These are phyloP conservation scores for Juglanconis juglandina DNA, from an alignment of 2,329 filamentous ascomycete genomes.

Conservation along the genomic window DNA sequence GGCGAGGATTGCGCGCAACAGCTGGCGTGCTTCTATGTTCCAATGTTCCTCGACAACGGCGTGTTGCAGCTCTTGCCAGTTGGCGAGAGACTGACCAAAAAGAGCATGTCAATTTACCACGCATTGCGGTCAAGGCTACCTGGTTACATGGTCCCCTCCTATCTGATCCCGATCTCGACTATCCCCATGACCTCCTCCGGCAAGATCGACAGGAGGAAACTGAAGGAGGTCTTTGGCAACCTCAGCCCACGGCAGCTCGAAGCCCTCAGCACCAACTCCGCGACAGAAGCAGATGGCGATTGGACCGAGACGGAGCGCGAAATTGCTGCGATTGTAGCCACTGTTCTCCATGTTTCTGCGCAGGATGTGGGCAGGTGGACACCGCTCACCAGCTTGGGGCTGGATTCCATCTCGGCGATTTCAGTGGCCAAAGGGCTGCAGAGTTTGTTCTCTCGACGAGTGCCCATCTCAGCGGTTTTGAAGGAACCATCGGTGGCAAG, in stretches of 20 bases:
- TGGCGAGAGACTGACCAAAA: slow-evolving; percentile 25
- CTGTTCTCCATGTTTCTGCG: slow-evolving; percentile 43
- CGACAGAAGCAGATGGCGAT: slow-evolving; percentile 31
- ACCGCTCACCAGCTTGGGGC: slow-evolving; percentile 72
- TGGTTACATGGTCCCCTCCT: slow-evolving; percentile 74
- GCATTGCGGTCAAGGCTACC: slow-evolving; percentile 57
- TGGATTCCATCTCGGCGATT: slow-evolving; percentile 84
- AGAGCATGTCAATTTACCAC: slow-evolving; percentile 48
- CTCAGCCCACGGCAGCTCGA: slow-evolving; percentile 45
- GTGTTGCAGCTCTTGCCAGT: slow-evolving; percentile 37
- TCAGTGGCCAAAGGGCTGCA: slow-evolving; percentile 59
- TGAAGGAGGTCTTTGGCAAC: slow-evolving; percentile 46
- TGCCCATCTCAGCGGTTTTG: slow-evolving; percentile 69
- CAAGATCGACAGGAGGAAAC: slow-evolving; percentile 62
- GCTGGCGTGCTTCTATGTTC: slow-evolving; percentile 69
- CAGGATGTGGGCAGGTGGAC: slow-evolving; percentile 57
- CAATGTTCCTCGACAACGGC: slow-evolving; percentile 25
- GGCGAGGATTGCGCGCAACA: slow-evolving; percentile 37
- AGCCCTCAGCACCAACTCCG: slow-evolving; percentile 18
- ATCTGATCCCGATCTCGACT: slow-evolving; percentile 64
- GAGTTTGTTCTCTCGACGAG: slow-evolving; percentile 37
- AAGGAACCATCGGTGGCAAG: slow-evolving; percentile 63
- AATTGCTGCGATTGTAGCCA: slow-evolving; percentile 54
- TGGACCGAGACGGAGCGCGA: slow-evolving; percentile 55
- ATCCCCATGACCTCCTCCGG: slow-evolving; percentile 72